Conservation (phyloP, 176 grass and related monocot genomes). For the Oryza meyeriana region DNA sequence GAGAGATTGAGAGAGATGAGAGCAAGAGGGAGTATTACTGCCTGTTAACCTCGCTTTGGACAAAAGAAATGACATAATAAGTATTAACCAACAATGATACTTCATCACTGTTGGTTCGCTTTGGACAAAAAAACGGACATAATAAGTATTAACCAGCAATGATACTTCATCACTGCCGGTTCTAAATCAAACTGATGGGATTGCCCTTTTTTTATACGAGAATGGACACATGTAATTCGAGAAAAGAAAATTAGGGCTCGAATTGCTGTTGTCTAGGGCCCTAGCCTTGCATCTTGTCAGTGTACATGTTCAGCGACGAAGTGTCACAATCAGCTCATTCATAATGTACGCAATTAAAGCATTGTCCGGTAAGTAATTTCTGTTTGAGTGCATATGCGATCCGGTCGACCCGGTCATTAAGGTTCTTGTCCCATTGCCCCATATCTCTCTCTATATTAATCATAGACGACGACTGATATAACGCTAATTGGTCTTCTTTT, state of each 20-base stretch:
- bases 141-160: too few relatives aligned
- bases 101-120: too few relatives aligned
- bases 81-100: too few relatives aligned
- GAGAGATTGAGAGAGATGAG: too few relatives aligned
- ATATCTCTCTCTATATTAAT: background rate
- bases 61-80: too few relatives aligned
- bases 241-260: background rate
- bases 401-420: slow-evolving; percentile 30
- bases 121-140: too few relatives aligned
- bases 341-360: slow-evolving; percentile 12
- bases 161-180: too few relatives aligned
- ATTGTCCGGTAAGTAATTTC: background rate
- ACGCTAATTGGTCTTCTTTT: background rate
- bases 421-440: slow-evolving; percentile 11
- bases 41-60: too few relatives aligned
- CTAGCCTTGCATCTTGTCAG: background rate
- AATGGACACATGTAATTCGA: too few relatives aligned
- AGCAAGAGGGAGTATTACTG: too few relatives aligned
- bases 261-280: background rate
- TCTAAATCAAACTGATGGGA: too few relatives aligned
- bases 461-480: background rate
- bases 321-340: background rate
- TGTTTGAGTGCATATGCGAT: background rate
- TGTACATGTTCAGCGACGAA: background rate
- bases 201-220: too few relatives aligned